These are phyloP conservation scores for Aspergillus unguis DNA, from an alignment of 2,329 filamentous ascomycete species.

Conservation along the genomic window DNA sequence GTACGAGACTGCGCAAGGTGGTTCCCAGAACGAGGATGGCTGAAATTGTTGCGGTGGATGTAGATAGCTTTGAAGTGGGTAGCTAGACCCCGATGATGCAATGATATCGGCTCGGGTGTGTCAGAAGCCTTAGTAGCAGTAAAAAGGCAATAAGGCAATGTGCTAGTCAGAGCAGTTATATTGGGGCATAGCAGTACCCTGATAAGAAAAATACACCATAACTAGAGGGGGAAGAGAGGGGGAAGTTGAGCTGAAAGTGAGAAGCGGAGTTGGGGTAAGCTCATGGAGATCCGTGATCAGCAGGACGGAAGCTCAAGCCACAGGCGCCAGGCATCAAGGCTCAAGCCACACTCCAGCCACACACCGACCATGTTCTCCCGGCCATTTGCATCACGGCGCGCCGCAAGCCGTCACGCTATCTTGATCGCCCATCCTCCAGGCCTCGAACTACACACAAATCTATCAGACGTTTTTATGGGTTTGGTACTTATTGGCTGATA, in stretches of 20 bases:
- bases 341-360: conserved; percentile 13
- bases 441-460: neutral
- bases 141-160: neutral
- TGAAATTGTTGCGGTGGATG: neutral
- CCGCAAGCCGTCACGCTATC: neutral
- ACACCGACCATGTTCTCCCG: conserved; percentile 15
- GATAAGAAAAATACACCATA: neutral
- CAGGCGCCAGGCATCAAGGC: conserved; percentile 4
- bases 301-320: neutral
- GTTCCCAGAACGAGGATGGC: neutral
- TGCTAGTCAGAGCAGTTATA: neutral
- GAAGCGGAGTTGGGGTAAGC: neutral
- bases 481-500: neutral
- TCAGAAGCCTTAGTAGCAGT: neutral
- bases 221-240: neutral
- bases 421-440: conserved; percentile 9
- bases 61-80: neutral
- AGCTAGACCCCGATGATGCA: neutral
- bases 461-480: neutral
- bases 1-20: neutral
- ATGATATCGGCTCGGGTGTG: neutral
- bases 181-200: neutral
- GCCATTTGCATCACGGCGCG: conserved; percentile 18
- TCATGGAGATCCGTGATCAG: neutral
- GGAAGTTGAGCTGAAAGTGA: neutral